Percentiles rank a stretch among this genome's conserved stretches.
These are phyloP conservation scores for Phaeotremella fagi DNA, from an alignment of 768 basidiomycete genomes.

Conservation along the genomic window DNA sequence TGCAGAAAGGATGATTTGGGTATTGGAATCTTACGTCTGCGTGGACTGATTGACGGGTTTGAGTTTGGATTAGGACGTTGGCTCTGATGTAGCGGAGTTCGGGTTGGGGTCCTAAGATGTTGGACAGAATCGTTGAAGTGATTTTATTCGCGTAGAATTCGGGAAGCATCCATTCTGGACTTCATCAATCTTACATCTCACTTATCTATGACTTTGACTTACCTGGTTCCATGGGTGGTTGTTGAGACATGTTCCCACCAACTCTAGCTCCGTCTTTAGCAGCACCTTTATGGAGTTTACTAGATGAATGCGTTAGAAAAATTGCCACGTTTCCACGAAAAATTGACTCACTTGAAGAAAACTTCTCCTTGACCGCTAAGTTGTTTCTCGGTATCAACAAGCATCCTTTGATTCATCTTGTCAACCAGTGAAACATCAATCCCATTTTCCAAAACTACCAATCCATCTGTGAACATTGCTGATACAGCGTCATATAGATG, in stretches of 20 bases:
- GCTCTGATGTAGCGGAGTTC: constrained; percentile 16
- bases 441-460: constrained; percentile 11
- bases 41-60: constrained; percentile 8
- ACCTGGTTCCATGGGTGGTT: constrained; percentile 11
- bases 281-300: constrained; percentile 5
- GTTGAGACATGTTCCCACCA: constrained; percentile 14
- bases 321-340: not conserved
- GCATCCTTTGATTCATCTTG: constrained; percentile 12
- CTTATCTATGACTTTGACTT: not conserved
- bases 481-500: constrained; percentile 10
- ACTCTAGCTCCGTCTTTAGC: constrained; percentile 5
- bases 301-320: not conserved
- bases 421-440: constrained; percentile 13
- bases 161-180: constrained; percentile 12
- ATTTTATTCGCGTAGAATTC: constrained; percentile 15
- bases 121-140: constrained; percentile 4
- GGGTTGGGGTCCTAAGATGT: constrained; percentile 8
- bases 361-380: constrained; percentile 6
- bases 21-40: constrained; percentile 9
- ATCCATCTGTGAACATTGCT: constrained; percentile 10
- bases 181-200: no score
- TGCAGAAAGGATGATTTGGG: constrained; percentile 9
- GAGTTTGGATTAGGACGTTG: constrained; percentile 11
- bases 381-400: constrained; percentile 5
- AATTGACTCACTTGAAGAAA: constrained; percentile 10